phyloP scores from a whole-genome alignment of 768 basidiomycete species.

The Macrolepiota dolichaula region DNA sequence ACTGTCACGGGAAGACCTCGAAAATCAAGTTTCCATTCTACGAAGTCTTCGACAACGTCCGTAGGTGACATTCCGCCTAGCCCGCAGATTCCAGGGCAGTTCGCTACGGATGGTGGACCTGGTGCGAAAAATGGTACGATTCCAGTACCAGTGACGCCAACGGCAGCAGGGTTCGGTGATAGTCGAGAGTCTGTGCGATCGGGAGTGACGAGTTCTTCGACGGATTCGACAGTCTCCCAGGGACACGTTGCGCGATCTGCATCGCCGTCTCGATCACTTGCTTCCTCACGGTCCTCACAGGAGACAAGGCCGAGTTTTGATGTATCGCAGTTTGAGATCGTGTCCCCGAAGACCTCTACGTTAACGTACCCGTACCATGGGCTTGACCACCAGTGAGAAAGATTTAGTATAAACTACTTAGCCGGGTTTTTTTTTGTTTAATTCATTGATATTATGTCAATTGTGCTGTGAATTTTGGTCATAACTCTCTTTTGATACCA shows the following conservation, averaged over 20 bases:
- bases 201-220: constrained; percentile 30
- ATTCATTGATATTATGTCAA: background rate
- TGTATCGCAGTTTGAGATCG: constrained; percentile 64
- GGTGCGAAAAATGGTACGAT: constrained; percentile 16
- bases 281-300: constrained; percentile 39
- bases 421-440: constrained; percentile 8
- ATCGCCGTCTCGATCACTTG: constrained; percentile 34
- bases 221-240: constrained; percentile 29
- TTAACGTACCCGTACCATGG: constrained; percentile 58
- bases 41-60: constrained; percentile 29
- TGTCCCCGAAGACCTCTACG: constrained; percentile 43
- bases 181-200: constrained; percentile 28
- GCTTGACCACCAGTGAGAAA: constrained; percentile 37
- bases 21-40: constrained; percentile 17
- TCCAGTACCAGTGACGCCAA: background rate
- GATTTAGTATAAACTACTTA: background rate
- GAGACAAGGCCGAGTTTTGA: constrained; percentile 55
- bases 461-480: background rate
- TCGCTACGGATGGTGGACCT: constrained; percentile 18
- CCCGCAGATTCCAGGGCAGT: constrained; percentile 57
- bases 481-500: background rate
- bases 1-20: background rate
- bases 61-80: constrained; percentile 54
- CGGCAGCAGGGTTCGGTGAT: constrained; percentile 9
- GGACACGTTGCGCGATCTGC: constrained; percentile 22